phyloP scores from a whole-genome alignment of 2,329 filamentous ascomycete species.

The Phyllosticta capitalensis region DNA sequence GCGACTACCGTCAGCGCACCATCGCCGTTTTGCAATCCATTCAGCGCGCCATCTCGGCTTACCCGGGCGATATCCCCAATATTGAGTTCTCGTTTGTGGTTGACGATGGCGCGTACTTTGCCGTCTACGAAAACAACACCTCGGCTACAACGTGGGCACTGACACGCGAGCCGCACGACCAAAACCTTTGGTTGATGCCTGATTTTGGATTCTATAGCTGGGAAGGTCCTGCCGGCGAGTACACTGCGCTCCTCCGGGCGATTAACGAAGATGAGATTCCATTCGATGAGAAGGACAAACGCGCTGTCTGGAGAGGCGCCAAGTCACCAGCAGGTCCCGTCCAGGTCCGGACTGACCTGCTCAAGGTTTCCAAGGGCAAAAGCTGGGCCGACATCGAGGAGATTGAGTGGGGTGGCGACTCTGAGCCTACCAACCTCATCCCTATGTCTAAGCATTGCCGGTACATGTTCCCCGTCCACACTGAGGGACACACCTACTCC shows the following conservation, averaged over 20 bases:
- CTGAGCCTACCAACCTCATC: slow-evolving; percentile 9
- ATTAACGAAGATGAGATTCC: slow-evolving; percentile 4
- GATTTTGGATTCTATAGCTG: slow-evolving; percentile 15
- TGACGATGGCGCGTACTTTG: slow-evolving; percentile 12
- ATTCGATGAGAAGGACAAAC: slow-evolving; percentile 14
- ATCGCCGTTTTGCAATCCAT: slow-evolving; percentile 45
- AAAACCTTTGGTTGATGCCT: slow-evolving; percentile 17
- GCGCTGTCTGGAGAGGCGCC: slow-evolving; percentile 18
- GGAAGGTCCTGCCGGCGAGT: slow-evolving; percentile 9
- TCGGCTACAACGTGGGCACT: slow-evolving; percentile 7
- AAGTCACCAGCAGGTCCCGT: slow-evolving; percentile 15
- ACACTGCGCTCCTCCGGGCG: slow-evolving; percentile 11
- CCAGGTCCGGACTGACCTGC: slow-evolving; percentile 15
- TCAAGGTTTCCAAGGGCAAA: slow-evolving; percentile 14
- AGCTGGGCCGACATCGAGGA: slow-evolving; percentile 17
- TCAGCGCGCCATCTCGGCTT: slow-evolving; percentile 43
- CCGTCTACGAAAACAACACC: slow-evolving; percentile 7
- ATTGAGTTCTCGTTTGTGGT: slow-evolving; percentile 46
- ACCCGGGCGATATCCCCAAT: slow-evolving; percentile 40
- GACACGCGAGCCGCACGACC: slow-evolving; percentile 5
- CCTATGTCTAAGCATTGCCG: slow-evolving; percentile 18
- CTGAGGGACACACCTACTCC: slow-evolving; percentile 21
- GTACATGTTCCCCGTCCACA: slow-evolving; percentile 16
- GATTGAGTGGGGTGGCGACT: slow-evolving; percentile 10
- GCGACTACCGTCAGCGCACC: slow-evolving; percentile 18